These are phyloP conservation scores for Dryas alaskensis DNA, from an alignment of 306 rosid genomes.

Conservation along the genomic window DNA sequence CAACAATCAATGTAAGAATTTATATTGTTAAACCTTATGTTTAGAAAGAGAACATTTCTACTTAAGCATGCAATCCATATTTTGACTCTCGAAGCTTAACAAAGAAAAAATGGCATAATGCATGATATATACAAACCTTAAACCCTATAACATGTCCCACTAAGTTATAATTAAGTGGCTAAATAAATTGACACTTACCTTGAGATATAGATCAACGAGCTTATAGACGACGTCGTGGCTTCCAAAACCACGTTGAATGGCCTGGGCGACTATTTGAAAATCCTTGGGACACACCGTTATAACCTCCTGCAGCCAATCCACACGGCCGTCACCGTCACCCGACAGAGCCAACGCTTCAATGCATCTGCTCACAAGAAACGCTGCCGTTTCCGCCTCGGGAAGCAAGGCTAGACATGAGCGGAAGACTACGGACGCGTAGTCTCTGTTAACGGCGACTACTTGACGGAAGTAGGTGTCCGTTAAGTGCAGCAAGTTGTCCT, in stretches of 20 bases:
- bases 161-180: background rate
- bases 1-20: too few species aligned
- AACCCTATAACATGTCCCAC: background rate
- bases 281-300: slow-evolving; percentile 42
- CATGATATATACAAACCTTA: background rate
- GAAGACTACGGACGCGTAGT: slow-evolving; percentile 52
- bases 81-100: background rate
- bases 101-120: background rate
- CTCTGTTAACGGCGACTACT: slow-evolving; percentile 43
- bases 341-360: slow-evolving; percentile 52
- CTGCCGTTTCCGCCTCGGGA: slow-evolving; percentile 83
- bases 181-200: slow-evolving; percentile 36
- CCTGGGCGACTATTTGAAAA: slow-evolving; percentile 51
- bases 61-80: too few species aligned
- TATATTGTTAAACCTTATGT: too few species aligned
- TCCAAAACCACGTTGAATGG: slow-evolving; percentile 41
- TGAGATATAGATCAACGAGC: slow-evolving; percentile 57
- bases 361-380: slow-evolving; percentile 62
- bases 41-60: too few species aligned
- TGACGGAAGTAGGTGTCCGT: slow-evolving; percentile 54
- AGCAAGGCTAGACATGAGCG: slow-evolving; percentile 68
- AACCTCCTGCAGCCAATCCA: slow-evolving; percentile 39
- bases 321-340: slow-evolving; percentile 22
- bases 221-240: slow-evolving; percentile 67
- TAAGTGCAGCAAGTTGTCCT: slow-evolving; percentile 43